phyloP scores from a whole-genome alignment of 305 asterid species.

The Fraxinus sp. region DNA sequence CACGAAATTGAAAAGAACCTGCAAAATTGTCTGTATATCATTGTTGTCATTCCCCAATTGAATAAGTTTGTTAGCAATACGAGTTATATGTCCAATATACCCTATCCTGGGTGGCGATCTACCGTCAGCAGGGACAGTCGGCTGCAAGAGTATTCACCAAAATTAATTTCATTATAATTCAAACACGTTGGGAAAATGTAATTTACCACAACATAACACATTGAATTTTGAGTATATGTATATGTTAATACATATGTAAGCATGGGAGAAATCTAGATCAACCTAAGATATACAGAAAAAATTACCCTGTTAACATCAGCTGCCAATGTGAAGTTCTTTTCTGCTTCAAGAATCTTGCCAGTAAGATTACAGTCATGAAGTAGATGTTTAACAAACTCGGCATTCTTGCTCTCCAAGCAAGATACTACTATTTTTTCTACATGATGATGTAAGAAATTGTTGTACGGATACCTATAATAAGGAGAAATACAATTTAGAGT shows the following conservation, averaged over 20 bases:
- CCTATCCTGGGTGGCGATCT: constrained; percentile 81
- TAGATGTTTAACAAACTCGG: constrained; percentile 70
- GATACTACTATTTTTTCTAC: constrained; percentile 69
- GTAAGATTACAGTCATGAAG: constrained; percentile 76
- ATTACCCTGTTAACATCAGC: constrained; percentile 54
- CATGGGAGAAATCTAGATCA: constrained; percentile 7
- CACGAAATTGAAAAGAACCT: constrained; percentile 47
- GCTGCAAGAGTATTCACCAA: constrained; percentile 52
- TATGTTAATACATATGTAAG: background rate
- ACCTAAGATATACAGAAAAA: background rate
- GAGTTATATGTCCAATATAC: constrained; percentile 88
- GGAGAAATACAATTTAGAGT: constrained; percentile 17
- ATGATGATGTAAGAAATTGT: constrained; percentile 89
- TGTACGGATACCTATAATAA: constrained; percentile 75
- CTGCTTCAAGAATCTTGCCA: constrained; percentile 81
- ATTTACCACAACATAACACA: constrained; percentile 7
- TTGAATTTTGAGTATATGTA: background rate
- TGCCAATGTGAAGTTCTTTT: constrained; percentile 54
- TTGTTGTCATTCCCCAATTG: constrained; percentile 63
- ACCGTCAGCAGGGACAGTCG: constrained; percentile 68
- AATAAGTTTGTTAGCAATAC: constrained; percentile 82
- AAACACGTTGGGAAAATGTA: constrained; percentile 8
- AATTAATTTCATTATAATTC: constrained; percentile 6
- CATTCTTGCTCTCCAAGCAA: constrained; percentile 84
- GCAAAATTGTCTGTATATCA: constrained; percentile 59